Evolutionary conservation across 441 rosid species (phyloP), one percentile per base, ranked within the genome.

Genomic region (Oxalis stricta): DNA sequence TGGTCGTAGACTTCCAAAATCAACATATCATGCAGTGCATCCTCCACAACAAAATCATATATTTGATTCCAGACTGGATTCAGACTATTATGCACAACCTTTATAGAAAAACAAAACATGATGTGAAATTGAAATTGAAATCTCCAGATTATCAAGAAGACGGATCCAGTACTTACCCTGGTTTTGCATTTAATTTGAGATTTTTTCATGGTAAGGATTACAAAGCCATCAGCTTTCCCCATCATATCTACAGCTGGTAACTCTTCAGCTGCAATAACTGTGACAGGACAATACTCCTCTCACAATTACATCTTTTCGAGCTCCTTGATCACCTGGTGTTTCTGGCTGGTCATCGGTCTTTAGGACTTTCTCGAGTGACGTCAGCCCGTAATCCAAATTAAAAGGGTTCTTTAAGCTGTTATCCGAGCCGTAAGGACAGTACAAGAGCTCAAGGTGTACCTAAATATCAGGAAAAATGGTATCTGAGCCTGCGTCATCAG

Each of bases 191-290:
- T 87, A 3, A 63, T 29, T 35, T 61, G 84, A 0, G 94, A 55
- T 63, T 92, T 92, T 70, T 84, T 92, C 91, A 87, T 72, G 10
- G 49, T 65, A 6, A 92, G 60, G 5, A 79, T 81, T 10, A 79
- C 89, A 48, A 52, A 87, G 1, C 97, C 84, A 43, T 92, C 99
- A 9, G 95, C 84, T 62, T 84, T 92, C 2, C 97, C 95, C 75
- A 74, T 77, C 9, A 87, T 44, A 63, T 92, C 95, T 0, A 64
- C 79, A 4, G 54, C 63, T 1, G 97, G 95, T 64, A 92, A 69
- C 35, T 84, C 72, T 54, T 86, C 85, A 0, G 89, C 99, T 24
- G 94, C 62, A 55, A 87, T 59, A 20, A 92, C 85, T 7, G 82
- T 70, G 28, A 87, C 83, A 2, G 89, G n/a, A 68, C 40, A 92